phyloP scores from a whole-genome alignment of 139 green algal species.

The Astrephomene gubernaculifera region DNA sequence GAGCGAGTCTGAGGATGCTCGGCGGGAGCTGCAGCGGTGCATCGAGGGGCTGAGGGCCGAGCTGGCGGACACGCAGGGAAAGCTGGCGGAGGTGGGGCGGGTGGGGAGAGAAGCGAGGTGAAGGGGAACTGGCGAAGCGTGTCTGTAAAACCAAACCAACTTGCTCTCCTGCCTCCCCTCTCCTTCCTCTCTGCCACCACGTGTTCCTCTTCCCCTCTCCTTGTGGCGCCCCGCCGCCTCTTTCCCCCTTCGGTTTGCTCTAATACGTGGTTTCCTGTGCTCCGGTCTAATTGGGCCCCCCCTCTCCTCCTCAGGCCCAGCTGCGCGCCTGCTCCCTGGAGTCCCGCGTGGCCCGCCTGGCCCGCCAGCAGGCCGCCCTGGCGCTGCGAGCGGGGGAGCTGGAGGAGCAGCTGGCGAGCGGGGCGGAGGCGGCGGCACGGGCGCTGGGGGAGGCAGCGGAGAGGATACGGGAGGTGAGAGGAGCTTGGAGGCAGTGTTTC shows the following conservation, averaged over 20 bases:
- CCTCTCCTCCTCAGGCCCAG: conserved; percentile 10
- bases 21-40: conserved; percentile 23
- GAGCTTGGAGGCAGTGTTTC: neutral
- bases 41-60: conserved; percentile 32
- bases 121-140: neutral
- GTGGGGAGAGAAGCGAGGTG: neutral
- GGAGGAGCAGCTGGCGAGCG: conserved; percentile 27
- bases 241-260: neutral
- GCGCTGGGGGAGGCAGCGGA: conserved; percentile 33
- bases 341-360: conserved; percentile 37
- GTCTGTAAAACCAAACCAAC: neutral
- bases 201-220: neutral
- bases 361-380: conserved; percentile 25
- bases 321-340: conserved; percentile 28
- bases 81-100: conserved; percentile 17
- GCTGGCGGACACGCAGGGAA: conserved; percentile 16
- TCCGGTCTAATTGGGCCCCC: neutral
- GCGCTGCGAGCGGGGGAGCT: conserved; percentile 39
- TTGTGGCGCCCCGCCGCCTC: neutral
- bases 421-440: conserved; percentile 5
- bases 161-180: neutral
- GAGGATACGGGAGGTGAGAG: conserved; percentile 11
- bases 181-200: neutral
- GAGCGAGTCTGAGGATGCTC: conserved; percentile 11
- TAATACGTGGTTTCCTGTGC: neutral